Conservation (phyloP, 805 yeast genomes). For the Lipomyces kockii region DNA sequence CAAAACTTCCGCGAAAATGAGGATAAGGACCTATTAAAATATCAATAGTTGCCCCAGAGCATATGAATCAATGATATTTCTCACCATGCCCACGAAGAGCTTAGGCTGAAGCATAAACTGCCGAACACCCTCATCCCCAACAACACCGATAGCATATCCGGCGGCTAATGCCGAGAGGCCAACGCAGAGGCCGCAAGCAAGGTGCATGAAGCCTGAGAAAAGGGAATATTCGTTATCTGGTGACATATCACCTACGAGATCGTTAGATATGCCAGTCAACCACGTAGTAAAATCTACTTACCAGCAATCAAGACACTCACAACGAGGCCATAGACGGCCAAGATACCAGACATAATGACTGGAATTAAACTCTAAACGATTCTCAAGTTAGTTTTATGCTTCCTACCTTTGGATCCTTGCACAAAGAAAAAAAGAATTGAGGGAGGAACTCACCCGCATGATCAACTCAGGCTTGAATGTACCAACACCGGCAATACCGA, state of each 20-base stretch:
- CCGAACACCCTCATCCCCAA: constrained; percentile 91
- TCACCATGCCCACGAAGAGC: constrained; percentile 83
- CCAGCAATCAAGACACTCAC: constrained; percentile 96
- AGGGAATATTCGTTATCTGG: constrained; percentile 50
- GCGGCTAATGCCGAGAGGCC: constrained; percentile 96
- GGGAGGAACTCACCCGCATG: constrained; percentile 62
- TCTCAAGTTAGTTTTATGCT: not conserved
- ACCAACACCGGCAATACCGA: constrained; percentile 98
- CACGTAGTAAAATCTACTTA: constrained; percentile 41
- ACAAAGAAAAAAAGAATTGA: not conserved
- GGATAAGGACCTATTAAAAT: constrained; percentile 63
- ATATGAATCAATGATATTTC: not conserved
- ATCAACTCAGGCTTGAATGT: constrained; percentile 95
- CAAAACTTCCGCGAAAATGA: constrained; percentile 88
- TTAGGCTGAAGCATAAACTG: constrained; percentile 86
- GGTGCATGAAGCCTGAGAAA: constrained; percentile 94
- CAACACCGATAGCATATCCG: constrained; percentile 95
- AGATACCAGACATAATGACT: constrained; percentile 96
- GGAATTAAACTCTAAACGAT: constrained; percentile 62
- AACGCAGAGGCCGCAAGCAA: constrained; percentile 92
- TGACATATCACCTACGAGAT: constrained; percentile 41
- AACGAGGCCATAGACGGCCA: constrained; percentile 96
- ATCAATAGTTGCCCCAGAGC: not conserved
- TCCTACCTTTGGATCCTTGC: not conserved
- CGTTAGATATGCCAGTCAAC: constrained; percentile 67